Base-by-base conservation (phyloP, 2,329 filamentous ascomycete genomes). In the Pseudogymnoascus pannorum region DNA sequence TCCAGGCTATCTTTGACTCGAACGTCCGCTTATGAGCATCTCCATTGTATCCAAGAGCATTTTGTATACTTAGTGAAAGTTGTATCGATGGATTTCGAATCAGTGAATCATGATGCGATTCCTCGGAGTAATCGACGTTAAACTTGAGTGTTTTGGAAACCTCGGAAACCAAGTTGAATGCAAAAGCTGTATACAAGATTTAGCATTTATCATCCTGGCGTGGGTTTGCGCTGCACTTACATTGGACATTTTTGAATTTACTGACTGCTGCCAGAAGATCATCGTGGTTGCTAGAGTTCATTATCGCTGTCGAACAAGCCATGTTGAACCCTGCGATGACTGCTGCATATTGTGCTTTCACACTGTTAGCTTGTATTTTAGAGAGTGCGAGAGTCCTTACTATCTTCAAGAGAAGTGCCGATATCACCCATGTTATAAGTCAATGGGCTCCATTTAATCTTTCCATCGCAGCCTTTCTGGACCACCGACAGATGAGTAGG, bases 91-190 rank as follows among this genome's bases (percentile, higher is more conserved):
- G 78, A 68, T 94, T 92, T 63, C 87, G 80, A 65, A 94, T 82
- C 33, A 96, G 77, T 62, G 86, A 80, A 70, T 93, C 87, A 67
- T 88, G 84, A 48, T 84, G 81, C 1, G 84, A 77, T 63, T 96
- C 90, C 57, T 89, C 83, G 0, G 91, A 88, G 70, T 92, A 95
- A 74, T 97, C 93, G 57, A 92, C 84, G 58, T 87, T 85, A 29
- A 90, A 80, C 64, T 87, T 87, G 59, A 92, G 77, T 62, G 89
- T 84, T 40, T 83, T 80, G 59, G 90, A 85, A 11, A 92, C 77
- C 65, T 89, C 86, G 40, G 78, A 80, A 59, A 89, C 76, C 78
- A 87, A 86, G 62, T 86, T 79, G 42, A 80, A 78, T 60, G 84
- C 77, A 65, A 88, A 85, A 58, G 81, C 83, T 86, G 68, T 60